Evolutionary conservation across 768 basidiomycete species (phyloP).

Genomic region (Amyloporia xantha): DNA sequence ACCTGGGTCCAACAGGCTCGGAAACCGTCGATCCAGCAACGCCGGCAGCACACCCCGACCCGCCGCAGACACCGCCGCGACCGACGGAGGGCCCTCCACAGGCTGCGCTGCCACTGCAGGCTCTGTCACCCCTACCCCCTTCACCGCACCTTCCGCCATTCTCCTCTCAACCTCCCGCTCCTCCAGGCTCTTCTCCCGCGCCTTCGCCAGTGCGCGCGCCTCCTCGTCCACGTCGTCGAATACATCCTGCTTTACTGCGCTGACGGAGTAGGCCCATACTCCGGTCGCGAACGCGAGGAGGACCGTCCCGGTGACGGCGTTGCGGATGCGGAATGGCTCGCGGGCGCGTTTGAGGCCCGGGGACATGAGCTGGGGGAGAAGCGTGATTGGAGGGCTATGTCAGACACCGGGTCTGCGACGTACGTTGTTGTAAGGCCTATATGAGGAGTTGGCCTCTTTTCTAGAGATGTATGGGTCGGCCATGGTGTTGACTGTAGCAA

Average conservation of each 20-base stretch:
- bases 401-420: conserved; percentile 2
- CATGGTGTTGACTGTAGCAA: conserved; percentile 20
- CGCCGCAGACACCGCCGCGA: too few relatives aligned
- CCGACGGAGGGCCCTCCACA: not conserved
- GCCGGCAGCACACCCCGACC: conserved; percentile 40
- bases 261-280: conserved; percentile 90
- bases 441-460: conserved; percentile 29
- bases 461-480: conserved; percentile 28
- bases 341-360: conserved; percentile 84
- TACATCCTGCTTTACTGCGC: conserved; percentile 89
- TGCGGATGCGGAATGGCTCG: conserved; percentile 71
- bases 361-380: conserved; percentile 64
- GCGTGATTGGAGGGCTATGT: not conserved
- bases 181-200: conserved; percentile 20
- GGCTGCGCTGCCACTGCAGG: conserved; percentile 1
- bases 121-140: conserved; percentile 6
- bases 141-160: conserved; percentile 18
- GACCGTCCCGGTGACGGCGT: conserved; percentile 68
- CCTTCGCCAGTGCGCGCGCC: conserved; percentile 46
- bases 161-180: conserved; percentile 26
- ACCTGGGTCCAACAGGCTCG: conserved; percentile 50
- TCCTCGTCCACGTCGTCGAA: conserved; percentile 85
- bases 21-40: conserved; percentile 38
- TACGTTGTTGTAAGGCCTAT: conserved; percentile 34
- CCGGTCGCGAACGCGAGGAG: conserved; percentile 72